phyloP scores from a whole-genome alignment of 208 protist species.

The Acanthamoeba culbertsoni region DNA sequence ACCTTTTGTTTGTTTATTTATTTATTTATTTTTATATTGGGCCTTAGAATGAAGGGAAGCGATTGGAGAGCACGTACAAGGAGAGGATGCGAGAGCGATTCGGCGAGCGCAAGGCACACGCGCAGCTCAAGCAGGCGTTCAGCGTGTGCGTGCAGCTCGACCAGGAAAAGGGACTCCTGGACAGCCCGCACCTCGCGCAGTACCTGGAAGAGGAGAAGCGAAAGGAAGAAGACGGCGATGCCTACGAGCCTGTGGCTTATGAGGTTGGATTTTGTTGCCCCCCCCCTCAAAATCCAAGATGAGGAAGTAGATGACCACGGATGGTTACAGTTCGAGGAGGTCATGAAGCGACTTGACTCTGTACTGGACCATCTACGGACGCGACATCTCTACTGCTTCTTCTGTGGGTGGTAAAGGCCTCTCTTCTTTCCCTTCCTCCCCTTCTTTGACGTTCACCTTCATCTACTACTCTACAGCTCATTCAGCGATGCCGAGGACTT shows the following conservation, averaged over 20 bases:
- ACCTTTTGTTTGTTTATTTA: no score
- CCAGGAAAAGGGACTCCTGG: neutral
- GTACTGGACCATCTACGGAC: neutral
- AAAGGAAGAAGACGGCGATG: neutral
- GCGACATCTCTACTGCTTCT: slow-evolving; percentile 2
- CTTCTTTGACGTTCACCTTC: neutral
- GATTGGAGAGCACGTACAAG: neutral
- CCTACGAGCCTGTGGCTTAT: neutral
- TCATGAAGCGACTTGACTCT: neutral
- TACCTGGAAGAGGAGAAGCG: neutral
- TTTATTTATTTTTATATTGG: no score
- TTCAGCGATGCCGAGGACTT: neutral
- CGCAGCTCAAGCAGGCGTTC: slow-evolving; percentile 3
- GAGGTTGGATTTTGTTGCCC: neutral
- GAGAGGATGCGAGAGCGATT: neutral
- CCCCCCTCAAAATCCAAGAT: neutral
- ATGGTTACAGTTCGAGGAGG: neutral
- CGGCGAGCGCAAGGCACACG: neutral
- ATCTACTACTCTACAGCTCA: neutral
- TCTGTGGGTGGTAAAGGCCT: neutral
- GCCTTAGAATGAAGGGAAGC: neutral
- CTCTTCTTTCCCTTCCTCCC: neutral
- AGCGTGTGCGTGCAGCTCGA: neutral
- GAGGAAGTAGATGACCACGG: neutral
- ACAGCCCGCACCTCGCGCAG: neutral